Percentiles rank a stretch among this genome's conserved stretches.
phyloP scores from a whole-genome alignment of 2,329 filamentous ascomycete genomes.

The Helicocarpus griseus region DNA sequence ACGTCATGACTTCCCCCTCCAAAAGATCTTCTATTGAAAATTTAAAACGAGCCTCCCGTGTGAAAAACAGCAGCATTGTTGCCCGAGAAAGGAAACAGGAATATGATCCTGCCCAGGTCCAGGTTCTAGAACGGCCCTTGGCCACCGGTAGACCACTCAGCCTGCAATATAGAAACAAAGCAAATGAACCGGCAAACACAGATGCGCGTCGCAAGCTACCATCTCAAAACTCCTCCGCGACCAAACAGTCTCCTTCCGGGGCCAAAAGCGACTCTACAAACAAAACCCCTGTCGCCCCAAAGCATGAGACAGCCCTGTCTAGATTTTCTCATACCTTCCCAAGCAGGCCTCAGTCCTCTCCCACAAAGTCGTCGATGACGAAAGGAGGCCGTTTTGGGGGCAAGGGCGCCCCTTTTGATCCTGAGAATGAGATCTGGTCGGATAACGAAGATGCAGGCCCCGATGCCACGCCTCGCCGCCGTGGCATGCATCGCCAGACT shows the following conservation, averaged over 20 bases:
- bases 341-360: constrained; percentile 62
- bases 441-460: constrained; percentile 53
- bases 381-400: constrained; percentile 49
- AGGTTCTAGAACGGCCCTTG: constrained; percentile 71
- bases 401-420: constrained; percentile 55
- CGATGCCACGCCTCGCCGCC: constrained; percentile 55
- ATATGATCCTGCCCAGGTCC: constrained; percentile 74
- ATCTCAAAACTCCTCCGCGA: constrained; percentile 7
- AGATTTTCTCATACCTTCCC: constrained; percentile 29
- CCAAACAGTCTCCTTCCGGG: not conserved
- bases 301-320: constrained; percentile 1
- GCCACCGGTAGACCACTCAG: constrained; percentile 51
- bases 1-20: constrained; percentile 59
- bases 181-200: constrained; percentile 45
- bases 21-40: constrained; percentile 90
- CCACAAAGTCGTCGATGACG: constrained; percentile 82
- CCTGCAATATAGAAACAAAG: constrained; percentile 58
- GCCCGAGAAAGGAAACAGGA: constrained; percentile 84
- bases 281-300: not conserved
- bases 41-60: constrained; percentile 84
- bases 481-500: constrained; percentile 67
- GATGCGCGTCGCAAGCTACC: constrained; percentile 14
- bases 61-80: constrained; percentile 97
- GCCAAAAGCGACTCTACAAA: not conserved
- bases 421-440: constrained; percentile 58